Percentiles rank a stretch among this genome's conserved stretches.
phyloP scores from a whole-genome alignment of 768 basidiomycete species.

The Lactarius sp. region DNA sequence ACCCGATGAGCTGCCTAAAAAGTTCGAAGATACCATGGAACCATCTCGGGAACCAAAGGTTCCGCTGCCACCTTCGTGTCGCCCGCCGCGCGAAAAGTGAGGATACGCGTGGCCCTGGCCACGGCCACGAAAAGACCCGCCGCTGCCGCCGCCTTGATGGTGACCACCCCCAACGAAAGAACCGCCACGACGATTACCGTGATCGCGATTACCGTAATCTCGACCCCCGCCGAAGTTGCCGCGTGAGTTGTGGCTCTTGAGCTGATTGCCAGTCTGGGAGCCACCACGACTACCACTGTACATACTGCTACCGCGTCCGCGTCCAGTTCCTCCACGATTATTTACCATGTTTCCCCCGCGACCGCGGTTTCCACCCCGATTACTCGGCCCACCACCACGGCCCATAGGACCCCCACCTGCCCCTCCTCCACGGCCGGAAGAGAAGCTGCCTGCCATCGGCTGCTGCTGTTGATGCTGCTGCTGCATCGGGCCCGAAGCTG shows the following conservation, averaged over 20 bases:
- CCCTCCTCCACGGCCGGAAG: conserved; percentile 37
- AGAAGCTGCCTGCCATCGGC: conserved; percentile 28
- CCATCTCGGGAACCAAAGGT: conserved; percentile 42
- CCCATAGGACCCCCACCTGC: conserved; percentile 36
- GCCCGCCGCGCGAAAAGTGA: conserved; percentile 35
- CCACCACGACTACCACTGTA: conserved; percentile 42
- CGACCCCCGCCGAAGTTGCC: conserved; percentile 56
- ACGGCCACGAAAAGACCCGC: conserved; percentile 49
- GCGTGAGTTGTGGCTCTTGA: conserved; percentile 61
- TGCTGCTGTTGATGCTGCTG: conserved; percentile 32
- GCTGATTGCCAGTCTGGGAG: conserved; percentile 39
- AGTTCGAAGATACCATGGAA: conserved; percentile 24
- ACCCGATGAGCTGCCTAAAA: conserved; percentile 24
- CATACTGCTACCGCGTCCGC: conserved; percentile 38
- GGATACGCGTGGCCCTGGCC: conserved; percentile 48
- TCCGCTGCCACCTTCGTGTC: conserved; percentile 39
- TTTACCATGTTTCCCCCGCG: conserved; percentile 49
- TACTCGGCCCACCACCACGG: conserved; percentile 43
- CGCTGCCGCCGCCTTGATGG: conserved; percentile 25
- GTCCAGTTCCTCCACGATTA: conserved; percentile 36
- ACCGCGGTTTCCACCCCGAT: conserved; percentile 39
- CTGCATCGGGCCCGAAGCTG: conserved; percentile 32
- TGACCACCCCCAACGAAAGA: conserved; percentile 51
- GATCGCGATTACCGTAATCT: conserved; percentile 55
- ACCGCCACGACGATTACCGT: conserved; percentile 60